A percentile compares a stretch with the other conserved stretches of the same genome.
Conservation (phyloP, 176 grass and related monocot genomes). For the Echinochloa phyllopogon region DNA sequence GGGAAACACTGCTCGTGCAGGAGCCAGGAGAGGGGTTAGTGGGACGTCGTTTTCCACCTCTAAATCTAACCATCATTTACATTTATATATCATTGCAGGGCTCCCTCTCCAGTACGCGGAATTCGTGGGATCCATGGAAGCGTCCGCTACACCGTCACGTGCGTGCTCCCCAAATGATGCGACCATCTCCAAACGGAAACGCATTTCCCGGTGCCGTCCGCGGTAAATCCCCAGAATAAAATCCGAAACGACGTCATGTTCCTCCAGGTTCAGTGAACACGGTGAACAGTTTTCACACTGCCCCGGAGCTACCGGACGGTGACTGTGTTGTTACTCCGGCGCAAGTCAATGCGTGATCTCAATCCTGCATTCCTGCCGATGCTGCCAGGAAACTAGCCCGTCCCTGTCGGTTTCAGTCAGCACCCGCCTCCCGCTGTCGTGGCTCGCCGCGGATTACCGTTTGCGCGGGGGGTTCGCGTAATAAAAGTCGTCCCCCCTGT, state of each 20-base stretch:
- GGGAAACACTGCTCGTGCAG: constrained; percentile 41
- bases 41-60: constrained; percentile 39
- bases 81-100: constrained; percentile 35
- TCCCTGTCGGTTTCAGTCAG: constrained; percentile 4
- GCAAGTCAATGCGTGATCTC: constrained; percentile 25
- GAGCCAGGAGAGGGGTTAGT: constrained; percentile 16
- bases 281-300: constrained; percentile 34
- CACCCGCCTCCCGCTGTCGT: constrained; percentile 8
- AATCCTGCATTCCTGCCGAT: background rate
- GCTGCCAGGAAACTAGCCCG: background rate
- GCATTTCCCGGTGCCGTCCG: constrained; percentile 24
- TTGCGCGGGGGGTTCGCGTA: background rate
- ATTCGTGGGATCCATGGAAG: constrained; percentile 35
- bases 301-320: constrained; percentile 29
- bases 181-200: background rate
- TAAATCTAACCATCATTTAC: constrained; percentile 42
- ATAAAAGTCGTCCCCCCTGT: background rate
- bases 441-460: constrained; percentile 8
- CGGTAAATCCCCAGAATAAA: background rate
- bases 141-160: constrained; percentile 5
- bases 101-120: background rate
- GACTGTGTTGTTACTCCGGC: constrained; percentile 23
- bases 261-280: background rate
- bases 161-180: constrained; percentile 25
- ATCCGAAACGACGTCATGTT: background rate